Conservation (phyloP, 2,329 filamentous ascomycete species). For the Onygenales sp. region DNA sequence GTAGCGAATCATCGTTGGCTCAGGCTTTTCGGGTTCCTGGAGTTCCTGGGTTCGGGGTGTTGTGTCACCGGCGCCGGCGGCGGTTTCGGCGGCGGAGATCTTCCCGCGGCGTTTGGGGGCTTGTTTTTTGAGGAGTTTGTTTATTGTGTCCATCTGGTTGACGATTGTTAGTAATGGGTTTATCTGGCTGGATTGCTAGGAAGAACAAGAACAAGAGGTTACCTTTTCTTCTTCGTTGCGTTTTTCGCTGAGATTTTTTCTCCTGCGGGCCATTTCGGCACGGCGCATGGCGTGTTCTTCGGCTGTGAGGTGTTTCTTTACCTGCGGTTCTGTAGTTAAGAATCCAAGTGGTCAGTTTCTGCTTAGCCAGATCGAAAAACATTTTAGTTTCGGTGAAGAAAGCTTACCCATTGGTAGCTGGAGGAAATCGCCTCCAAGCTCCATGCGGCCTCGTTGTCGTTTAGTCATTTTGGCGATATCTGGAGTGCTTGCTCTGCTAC, state of each 20-base stretch:
- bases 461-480: constrained; percentile 59
- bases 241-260: constrained; percentile 67
- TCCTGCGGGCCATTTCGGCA: constrained; percentile 62
- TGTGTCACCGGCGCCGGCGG: constrained; percentile 26
- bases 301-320: constrained; percentile 62
- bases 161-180: neutral
- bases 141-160: constrained; percentile 55
- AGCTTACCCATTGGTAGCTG: constrained; percentile 47
- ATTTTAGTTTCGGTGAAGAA: neutral
- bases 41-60: constrained; percentile 31
- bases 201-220: neutral
- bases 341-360: neutral
- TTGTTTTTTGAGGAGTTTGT: constrained; percentile 57
- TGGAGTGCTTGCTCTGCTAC: constrained; percentile 49
- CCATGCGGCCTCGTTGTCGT: constrained; percentile 52
- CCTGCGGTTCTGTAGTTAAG: constrained; percentile 48
- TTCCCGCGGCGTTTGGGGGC: constrained; percentile 49
- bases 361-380: neutral
- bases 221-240: constrained; percentile 72
- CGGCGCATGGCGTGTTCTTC: constrained; percentile 65
- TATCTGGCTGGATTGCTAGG: neutral
- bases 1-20: constrained; percentile 39
- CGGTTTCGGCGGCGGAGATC: constrained; percentile 36
- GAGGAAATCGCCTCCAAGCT: constrained; percentile 43
- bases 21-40: constrained; percentile 27